phyloP scores from a whole-genome alignment of 164 flowering plant species.

The Annona squamosa region DNA sequence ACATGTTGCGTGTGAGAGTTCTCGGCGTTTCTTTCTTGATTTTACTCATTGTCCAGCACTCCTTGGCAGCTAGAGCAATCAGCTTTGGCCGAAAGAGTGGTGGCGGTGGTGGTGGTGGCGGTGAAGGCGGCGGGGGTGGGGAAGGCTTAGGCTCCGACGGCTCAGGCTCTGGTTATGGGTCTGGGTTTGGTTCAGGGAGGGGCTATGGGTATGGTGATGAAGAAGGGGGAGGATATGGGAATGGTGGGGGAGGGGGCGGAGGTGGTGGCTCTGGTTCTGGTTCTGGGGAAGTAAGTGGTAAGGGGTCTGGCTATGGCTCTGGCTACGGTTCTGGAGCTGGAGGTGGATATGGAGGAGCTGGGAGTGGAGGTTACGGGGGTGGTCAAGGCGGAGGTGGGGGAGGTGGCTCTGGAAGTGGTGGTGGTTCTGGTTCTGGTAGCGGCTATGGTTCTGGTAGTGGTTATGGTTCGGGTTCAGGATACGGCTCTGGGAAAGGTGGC shows the following conservation, averaged over 20 bases:
- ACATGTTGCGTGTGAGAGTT: neutral
- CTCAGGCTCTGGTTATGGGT: neutral
- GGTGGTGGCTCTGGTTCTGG: conserved; percentile 3
- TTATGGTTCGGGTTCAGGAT: conserved; percentile 1
- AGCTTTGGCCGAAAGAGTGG: neutral
- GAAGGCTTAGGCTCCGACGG: neutral
- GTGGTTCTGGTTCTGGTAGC: neutral
- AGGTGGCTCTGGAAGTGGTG: neutral
- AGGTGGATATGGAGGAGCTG: neutral
- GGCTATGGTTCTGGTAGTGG: neutral
- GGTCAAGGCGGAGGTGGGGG: neutral
- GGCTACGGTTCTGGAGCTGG: neutral
- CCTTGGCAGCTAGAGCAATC: conserved; percentile 1
- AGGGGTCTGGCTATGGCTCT: conserved; percentile 1
- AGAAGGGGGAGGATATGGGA: conserved; percentile 3
- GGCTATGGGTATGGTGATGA: conserved; percentile 5
- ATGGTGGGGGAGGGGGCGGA: conserved; percentile 2
- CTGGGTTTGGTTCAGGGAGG: conserved; percentile 5
- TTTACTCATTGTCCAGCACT: neutral
- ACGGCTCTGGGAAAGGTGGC: neutral
- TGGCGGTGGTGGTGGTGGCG: conserved; percentile 2
- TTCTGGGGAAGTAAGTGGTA: conserved; percentile 3
- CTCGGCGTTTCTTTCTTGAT: neutral
- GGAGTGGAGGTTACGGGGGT: neutral
- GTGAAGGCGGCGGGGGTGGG: conserved; percentile 3